phyloP scores from a whole-genome alignment of 805 yeast species.

The Saturnispora sanitii region DNA sequence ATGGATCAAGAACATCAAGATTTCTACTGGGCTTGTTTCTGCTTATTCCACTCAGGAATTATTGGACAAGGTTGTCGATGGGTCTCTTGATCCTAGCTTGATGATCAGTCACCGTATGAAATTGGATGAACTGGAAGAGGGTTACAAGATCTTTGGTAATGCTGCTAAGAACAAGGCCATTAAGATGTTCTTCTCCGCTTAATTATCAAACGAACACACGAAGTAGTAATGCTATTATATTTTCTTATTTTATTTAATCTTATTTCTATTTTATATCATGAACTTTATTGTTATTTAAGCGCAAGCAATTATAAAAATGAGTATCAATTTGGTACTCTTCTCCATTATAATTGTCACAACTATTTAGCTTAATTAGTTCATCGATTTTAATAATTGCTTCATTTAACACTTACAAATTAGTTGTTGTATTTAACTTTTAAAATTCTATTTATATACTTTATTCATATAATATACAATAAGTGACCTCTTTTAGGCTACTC shows the following conservation, averaged over 20 bases:
- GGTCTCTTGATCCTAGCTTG: constrained; percentile 37
- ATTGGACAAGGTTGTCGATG: constrained; percentile 27
- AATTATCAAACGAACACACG: not conserved
- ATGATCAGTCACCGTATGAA: constrained; percentile 52
- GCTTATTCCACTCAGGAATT: constrained; percentile 34
- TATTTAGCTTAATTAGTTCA: no score
- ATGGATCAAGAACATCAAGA: constrained; percentile 36
- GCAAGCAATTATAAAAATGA: no score
- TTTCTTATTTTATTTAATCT: not conserved
- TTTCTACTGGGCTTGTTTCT: constrained; percentile 42
- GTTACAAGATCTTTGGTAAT: constrained; percentile 48
- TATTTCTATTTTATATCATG: constrained; percentile 1
- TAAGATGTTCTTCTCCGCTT: constrained; percentile 30
- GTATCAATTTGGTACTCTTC: no score
- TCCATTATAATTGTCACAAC: no score
- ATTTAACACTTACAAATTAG: no score
- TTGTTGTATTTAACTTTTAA: not conserved
- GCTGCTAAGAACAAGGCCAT: constrained; percentile 50
- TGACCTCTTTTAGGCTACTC: not conserved
- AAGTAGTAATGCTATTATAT: no score
- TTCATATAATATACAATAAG: not conserved
- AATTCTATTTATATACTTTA: not conserved
- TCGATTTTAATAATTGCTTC: no score
- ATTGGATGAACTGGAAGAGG: constrained; percentile 45
- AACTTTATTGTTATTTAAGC: not conserved